Base-by-base conservation (phyloP, 2,329 filamentous ascomycete species). In the Alternaria sp. region DNA sequence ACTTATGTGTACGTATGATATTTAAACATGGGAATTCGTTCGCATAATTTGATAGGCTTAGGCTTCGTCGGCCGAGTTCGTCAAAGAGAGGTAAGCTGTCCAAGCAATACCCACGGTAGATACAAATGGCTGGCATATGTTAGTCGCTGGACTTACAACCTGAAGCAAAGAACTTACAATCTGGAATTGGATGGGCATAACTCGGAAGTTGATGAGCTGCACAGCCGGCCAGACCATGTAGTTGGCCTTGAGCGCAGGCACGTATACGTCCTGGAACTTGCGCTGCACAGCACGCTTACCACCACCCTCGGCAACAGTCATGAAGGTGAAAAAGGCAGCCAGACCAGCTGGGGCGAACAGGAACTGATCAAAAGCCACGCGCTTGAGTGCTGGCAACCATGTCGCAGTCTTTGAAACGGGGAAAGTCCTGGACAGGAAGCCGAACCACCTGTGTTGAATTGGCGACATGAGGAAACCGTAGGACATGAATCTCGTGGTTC, bases 391-490 rank as follows among this genome's bases (percentile, higher is more conserved):
- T 30, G 94, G 93, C 3, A 85, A 83, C 54, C 93, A 90, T 71
- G 88, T 88, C 21, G 69, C 68, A 11, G 85, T 87, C 84, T 95
- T 93, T 55, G 90, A 92, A 55, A 97, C 89, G 6, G 96, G 96
- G 75, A 99, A 99, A 10, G 89, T 86, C 69, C 85, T 86, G 33
- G 90, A 91, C 67, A 99, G 84, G 80, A 97, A 94, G 55, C 89
- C 88, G 82, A 98, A 98, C 96, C 96, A 99, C 78, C 93, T 91
- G 83, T 97, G 97, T 80, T 98, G 95, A 30, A 97, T 75, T 0
- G 96, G 96, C 5, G 96, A 94, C 93, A 98, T 97, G 77, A 92
- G 88, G 83, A 98, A 97, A 78, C 94, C 94, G 80, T 98, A 99
- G 6, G 92, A 91, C 93, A 98, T 97, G 84, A 98, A 99, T 51